phyloP scores from a whole-genome alignment of 2,329 filamentous ascomycete species.

The Pseudogymnoascus sp. region DNA sequence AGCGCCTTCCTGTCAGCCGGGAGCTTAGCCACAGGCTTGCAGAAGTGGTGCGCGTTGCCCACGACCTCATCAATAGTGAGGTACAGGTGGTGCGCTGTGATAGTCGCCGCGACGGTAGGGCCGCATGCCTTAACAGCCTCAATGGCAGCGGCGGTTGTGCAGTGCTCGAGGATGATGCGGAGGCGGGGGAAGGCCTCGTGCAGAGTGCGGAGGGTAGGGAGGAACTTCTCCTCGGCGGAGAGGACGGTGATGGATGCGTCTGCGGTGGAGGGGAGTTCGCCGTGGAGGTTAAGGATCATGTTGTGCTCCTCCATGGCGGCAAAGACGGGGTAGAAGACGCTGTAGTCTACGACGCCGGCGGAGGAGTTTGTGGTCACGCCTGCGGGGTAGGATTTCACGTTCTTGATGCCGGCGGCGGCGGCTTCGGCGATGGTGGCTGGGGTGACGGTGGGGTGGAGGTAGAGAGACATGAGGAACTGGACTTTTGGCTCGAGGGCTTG shows the following conservation, averaged over 20 bases:
- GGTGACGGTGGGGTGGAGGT: conserved; percentile 20
- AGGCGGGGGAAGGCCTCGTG: conserved; percentile 68
- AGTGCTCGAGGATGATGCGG: conserved; percentile 70
- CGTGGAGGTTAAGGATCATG: conserved; percentile 87
- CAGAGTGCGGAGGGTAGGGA: conserved; percentile 69
- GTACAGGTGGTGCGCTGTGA: conserved; percentile 80
- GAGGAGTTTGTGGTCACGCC: conserved; percentile 60
- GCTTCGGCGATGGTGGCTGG: conserved; percentile 23
- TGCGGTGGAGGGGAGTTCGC: conserved; percentile 56
- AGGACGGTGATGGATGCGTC: conserved; percentile 44
- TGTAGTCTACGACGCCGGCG: conserved; percentile 61
- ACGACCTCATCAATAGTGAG: conserved; percentile 72
- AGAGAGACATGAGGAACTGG: conserved; percentile 64
- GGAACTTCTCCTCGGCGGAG: conserved; percentile 67
- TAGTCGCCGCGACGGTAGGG: conserved; percentile 67
- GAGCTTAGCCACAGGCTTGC: conserved; percentile 50
- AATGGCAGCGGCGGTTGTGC: conserved; percentile 74
- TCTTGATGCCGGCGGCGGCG: conserved; percentile 23
- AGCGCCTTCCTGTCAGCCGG: conserved; percentile 44
- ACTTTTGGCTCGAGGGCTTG: conserved; percentile 53
- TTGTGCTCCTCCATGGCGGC: conserved; percentile 79
- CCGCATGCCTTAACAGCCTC: conserved; percentile 71
- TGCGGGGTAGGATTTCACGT: conserved; percentile 32
- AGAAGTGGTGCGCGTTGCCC: conserved; percentile 60
- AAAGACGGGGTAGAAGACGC: conserved; percentile 70